Evolutionary conservation across 768 basidiomycete genomes (phyloP), one percentile per base, ranked within the genome.

Genomic region (Boletus huronensis): DNA sequence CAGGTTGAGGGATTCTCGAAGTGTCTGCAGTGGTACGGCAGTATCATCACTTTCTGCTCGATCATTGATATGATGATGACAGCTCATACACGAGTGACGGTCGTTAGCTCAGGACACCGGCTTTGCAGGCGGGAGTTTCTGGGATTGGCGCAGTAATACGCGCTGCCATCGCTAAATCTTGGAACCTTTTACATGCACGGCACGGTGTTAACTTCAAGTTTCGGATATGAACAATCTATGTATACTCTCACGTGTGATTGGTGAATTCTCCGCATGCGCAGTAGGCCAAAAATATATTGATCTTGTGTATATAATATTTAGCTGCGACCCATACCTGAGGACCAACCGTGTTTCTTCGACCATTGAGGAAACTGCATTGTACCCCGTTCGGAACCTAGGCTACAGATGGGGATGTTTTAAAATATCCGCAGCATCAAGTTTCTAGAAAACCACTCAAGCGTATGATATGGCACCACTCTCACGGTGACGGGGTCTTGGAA

Each of bases 211-310:
- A 29, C 40, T 35, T n/a, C n/a, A n/a, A n/a, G 23, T 4, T 17
- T 43, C 58, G 41, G 56, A 62, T 14, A 61, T 52, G 50, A 50
- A 61, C 2, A 34, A 21, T 42, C 39, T 36, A 8, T 34, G 10
- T 36, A 14, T 26, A 16, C 3, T 6, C 32, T 14, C 35, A 16
- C 6, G n/a, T 40, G n/a, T 23, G 31, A 41, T 29, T 25, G 9
- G 2, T 46, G 11, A 28, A 29, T 36, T 19, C 35, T 29, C 48
- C 42, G 28, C 56, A 45, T 29, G 42, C 42, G 28, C 56, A 45
- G 56, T 11, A 23, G n/a, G 44, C 31, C 38, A 13, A 29, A 25
- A 31, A 17, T 26, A 31, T 31, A 2, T 23, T 16, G 6, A 39
- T 14, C 10, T 25, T 19, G 32, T 9, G 28, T 34, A 29, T n/a